Evolutionary conservation across 2,329 filamentous ascomycete genomes (phyloP).

Genomic region (Diaporthe capsici): DNA sequence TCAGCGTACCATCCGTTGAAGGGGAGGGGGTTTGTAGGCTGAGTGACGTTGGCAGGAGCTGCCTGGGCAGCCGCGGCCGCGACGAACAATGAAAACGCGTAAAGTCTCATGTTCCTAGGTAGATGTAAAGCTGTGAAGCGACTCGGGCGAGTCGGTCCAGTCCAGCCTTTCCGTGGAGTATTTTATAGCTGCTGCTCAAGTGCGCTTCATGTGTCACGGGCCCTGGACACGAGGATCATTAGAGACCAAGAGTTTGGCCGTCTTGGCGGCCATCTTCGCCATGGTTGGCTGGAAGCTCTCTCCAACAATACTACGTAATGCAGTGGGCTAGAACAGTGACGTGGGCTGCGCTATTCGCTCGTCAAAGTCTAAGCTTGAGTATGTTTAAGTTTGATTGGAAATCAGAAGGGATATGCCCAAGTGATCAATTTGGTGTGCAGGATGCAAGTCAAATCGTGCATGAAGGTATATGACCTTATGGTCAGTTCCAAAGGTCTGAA

Average conservation of each 20-base stretch:
- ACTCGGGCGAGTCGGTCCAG: not conserved
- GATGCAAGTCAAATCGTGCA: not conserved
- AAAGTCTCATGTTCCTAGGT: not conserved
- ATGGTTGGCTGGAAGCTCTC: not conserved
- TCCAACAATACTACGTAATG: conserved; percentile 6
- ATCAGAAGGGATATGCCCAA: too few relatives aligned
- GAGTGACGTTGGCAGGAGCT: not conserved
- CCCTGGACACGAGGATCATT: conserved; percentile 5
- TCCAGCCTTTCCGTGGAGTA: not conserved
- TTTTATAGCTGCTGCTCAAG: not conserved
- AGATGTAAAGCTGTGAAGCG: not conserved
- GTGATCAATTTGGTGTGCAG: not conserved
- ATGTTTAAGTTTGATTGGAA: not conserved
- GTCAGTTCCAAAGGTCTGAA: not conserved
- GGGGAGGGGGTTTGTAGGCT: conserved; percentile 16
- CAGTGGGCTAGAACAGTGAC: not conserved
- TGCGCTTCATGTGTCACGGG: conserved; percentile 12
- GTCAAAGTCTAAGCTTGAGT: not conserved
- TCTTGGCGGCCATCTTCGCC: not conserved
- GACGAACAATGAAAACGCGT: not conserved
- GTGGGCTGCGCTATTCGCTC: not conserved
- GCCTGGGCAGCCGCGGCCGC: not conserved
- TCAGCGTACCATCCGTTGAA: conserved; percentile 57
- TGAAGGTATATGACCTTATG: not conserved
- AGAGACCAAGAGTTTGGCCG: not conserved